A percentile compares a stretch with the other conserved stretches of the same genome.
These are phyloP conservation scores for Quercus lobata DNA, from an alignment of 331 rosid species.

Conservation along the genomic window DNA sequence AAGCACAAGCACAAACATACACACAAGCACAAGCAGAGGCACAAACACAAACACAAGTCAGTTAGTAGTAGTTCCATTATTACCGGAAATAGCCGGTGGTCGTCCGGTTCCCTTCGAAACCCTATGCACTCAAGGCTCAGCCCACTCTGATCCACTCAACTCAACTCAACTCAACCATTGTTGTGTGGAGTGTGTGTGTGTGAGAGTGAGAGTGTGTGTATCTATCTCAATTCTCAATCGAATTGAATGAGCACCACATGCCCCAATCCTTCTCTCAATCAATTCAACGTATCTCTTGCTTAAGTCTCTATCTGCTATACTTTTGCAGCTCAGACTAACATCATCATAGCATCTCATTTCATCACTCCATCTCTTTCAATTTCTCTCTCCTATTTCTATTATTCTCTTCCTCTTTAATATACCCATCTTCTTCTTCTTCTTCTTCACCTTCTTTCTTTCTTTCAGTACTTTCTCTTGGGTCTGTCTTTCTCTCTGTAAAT, in stretches of 20 bases:
- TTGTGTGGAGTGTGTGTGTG: background rate
- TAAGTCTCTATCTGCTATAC: conserved; percentile 6
- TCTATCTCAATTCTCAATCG: too few relatives aligned
- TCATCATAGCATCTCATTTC: conserved; percentile 45
- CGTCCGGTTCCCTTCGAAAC: conserved; percentile 52
- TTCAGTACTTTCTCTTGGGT: background rate
- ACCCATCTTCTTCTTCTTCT: background rate
- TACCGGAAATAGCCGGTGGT: conserved; percentile 70
- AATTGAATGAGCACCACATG: background rate
- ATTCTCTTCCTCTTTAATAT: background rate
- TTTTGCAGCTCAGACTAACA: conserved; percentile 21
- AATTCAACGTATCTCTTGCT: conserved; percentile 27
- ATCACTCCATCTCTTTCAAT: conserved; percentile 24
- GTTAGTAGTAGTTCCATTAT: conserved; percentile 33
- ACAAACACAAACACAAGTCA: background rate
- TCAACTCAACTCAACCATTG: conserved; percentile 1
- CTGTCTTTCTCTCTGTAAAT: background rate
- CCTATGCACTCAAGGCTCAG: conserved; percentile 33
- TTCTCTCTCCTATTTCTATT: background rate
- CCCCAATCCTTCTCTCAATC: conserved; percentile 16
- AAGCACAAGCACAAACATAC: background rate
- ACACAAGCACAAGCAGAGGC: background rate
- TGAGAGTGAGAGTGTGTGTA: conserved; percentile 1
- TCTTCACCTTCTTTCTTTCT: background rate
- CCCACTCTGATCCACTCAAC: background rate